Percentiles rank a stretch among this genome's conserved stretches.
Evolutionary conservation across 2,329 filamentous ascomycete genomes (phyloP).

Genomic region (Colletotrichum cereale): DNA sequence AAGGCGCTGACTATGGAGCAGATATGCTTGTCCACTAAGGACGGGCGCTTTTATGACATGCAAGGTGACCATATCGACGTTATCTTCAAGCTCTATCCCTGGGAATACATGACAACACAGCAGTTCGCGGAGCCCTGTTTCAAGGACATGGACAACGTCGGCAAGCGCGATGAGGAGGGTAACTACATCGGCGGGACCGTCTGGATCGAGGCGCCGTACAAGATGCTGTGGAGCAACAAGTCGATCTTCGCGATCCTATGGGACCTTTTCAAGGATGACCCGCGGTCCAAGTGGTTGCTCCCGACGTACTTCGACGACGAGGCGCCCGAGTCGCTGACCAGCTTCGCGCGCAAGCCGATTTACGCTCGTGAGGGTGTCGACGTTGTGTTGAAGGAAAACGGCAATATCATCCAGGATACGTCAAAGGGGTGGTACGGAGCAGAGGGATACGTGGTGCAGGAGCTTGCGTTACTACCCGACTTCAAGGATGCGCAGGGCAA

Average conservation of each 20-base stretch:
- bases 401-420: conserved; percentile 7
- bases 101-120: conserved; percentile 8
- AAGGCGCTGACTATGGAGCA: conserved; percentile 8
- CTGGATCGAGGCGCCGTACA: conserved; percentile 24
- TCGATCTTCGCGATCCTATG: conserved; percentile 13
- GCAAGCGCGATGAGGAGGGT: conserved; percentile 6
- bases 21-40: neutral
- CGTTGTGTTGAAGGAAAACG: neutral
- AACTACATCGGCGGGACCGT: conserved; percentile 6
- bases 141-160: conserved; percentile 12
- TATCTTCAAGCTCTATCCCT: conserved; percentile 20
- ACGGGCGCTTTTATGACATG: conserved; percentile 18
- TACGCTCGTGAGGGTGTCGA: conserved; percentile 21
- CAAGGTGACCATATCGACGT: conserved; percentile 9
- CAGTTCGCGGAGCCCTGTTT: neutral
- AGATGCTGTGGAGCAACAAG: conserved; percentile 26
- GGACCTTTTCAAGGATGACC: conserved; percentile 21
- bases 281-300: conserved; percentile 7
- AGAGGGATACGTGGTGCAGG: conserved; percentile 4
- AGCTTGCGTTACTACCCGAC: conserved; percentile 5
- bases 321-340: neutral
- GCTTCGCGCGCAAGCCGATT: conserved; percentile 14
- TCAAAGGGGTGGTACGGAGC: conserved; percentile 1
- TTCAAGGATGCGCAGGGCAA: neutral
- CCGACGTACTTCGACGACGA: conserved; percentile 17